A percentile compares a stretch with the other conserved stretches of the same genome.
Conservation (phyloP, 2,329 filamentous ascomycete genomes). For the Fusarium concolor region DNA sequence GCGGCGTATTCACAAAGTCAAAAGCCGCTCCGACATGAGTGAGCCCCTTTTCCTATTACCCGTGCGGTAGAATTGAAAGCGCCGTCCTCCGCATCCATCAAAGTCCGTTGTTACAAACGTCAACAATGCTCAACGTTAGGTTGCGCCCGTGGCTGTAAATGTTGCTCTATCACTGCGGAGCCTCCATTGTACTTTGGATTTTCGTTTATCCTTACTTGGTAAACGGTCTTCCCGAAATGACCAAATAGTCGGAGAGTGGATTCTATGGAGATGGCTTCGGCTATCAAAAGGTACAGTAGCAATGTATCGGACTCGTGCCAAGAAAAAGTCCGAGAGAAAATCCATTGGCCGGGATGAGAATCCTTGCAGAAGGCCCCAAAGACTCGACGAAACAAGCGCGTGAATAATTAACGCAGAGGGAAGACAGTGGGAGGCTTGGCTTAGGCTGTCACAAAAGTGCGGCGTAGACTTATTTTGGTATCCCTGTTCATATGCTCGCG, state of each 20-base stretch:
- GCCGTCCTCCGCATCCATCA: no score
- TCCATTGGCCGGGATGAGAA: background rate
- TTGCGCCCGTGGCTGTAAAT: background rate
- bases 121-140: background rate
- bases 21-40: background rate
- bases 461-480: conserved; percentile 9
- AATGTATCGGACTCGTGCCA: background rate
- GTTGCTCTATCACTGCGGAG: background rate
- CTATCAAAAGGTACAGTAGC: background rate
- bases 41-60: conserved; percentile 8
- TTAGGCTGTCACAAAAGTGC: conserved; percentile 11
- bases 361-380: background rate
- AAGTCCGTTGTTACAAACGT: background rate
- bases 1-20: background rate
- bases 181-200: background rate
- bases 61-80: background rate
- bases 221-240: background rate
- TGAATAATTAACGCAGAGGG: background rate
- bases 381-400: conserved; percentile 35
- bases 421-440: background rate
- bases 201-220: background rate
- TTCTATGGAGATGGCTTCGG: background rate
- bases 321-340: conserved; percentile 3
- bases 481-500: conserved; percentile 10
- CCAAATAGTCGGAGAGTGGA: background rate